Percentiles rank a stretch among this genome's conserved stretches.
These are phyloP conservation scores for Dryas integrifolia DNA, from an alignment of 331 rosid species.

Conservation along the genomic window DNA sequence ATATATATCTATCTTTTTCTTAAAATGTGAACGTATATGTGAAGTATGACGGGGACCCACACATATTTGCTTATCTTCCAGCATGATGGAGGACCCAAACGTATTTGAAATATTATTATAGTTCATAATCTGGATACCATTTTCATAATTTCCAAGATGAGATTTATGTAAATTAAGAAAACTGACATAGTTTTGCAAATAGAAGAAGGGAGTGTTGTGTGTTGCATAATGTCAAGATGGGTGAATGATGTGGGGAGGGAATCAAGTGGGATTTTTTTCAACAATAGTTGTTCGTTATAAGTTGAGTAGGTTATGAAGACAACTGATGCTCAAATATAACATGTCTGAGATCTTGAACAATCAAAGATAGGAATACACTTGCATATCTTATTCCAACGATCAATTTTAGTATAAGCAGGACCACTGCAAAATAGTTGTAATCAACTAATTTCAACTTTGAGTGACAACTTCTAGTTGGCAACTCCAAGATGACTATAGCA, in stretches of 20 bases:
- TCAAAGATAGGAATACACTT: background rate
- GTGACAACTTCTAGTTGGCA: constrained; percentile 10
- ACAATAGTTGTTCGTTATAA: constrained; percentile 5
- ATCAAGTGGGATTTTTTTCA: background rate
- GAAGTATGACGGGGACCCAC: background rate
- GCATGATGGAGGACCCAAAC: too few relatives aligned
- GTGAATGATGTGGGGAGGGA: background rate
- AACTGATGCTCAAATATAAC: constrained; percentile 15
- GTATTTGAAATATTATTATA: background rate
- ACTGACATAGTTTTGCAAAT: background rate
- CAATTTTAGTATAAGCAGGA: background rate
- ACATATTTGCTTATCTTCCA: background rate
- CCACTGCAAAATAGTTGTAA: background rate
- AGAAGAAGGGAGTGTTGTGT: background rate
- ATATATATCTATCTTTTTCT: background rate
- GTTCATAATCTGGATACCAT: background rate
- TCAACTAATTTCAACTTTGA: background rate
- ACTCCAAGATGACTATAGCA: background rate
- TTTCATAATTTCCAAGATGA: background rate
- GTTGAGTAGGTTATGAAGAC: constrained; percentile 16
- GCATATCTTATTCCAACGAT: background rate
- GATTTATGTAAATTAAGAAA: background rate
- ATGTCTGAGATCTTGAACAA: background rate
- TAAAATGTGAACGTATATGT: background rate
- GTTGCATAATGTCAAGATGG: background rate